Evolutionary conservation across 352 stramenopile species (phyloP).

Genomic region (Globisporangium solare): DNA sequence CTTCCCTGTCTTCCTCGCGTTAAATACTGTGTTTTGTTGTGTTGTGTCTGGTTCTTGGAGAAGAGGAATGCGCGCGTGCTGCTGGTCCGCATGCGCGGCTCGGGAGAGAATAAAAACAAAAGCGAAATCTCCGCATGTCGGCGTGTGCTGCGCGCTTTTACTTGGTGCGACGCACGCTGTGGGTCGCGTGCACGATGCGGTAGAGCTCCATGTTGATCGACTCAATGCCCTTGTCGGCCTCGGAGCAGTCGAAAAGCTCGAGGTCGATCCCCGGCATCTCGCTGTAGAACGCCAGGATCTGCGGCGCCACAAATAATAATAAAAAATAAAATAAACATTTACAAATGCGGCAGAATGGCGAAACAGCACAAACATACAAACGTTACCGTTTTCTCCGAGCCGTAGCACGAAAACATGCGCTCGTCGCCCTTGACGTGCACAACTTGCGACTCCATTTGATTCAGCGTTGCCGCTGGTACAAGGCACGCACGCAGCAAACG

Average conservation of each 20-base stretch:
- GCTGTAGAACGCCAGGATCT: slow-evolving; percentile 87
- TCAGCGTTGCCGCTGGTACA: slow-evolving; percentile 58
- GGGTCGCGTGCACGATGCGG: slow-evolving; percentile 54
- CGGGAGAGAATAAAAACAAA: too few relatives aligned
- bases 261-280: slow-evolving; percentile 72
- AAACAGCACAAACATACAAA: too few relatives aligned
- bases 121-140: too few relatives aligned
- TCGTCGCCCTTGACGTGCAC: slow-evolving; percentile 80
- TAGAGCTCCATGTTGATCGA: slow-evolving; percentile 67
- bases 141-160: not conserved
- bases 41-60: too few relatives aligned
- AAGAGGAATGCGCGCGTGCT: not conserved
- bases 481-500: not conserved
- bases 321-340: too few relatives aligned
- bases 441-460: slow-evolving; percentile 78
- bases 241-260: slow-evolving; percentile 75
- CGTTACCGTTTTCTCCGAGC: slow-evolving; percentile 58
- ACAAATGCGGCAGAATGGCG: too few relatives aligned
- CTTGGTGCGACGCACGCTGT: slow-evolving; percentile 26
- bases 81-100: too few relatives aligned
- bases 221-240: slow-evolving; percentile 75
- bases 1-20: not conserved
- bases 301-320: too few relatives aligned
- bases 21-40: slow-evolving; percentile 10
- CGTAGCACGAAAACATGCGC: slow-evolving; percentile 85